Conservation (phyloP, 306 rosid genomes). For the Rubus idaeus region DNA sequence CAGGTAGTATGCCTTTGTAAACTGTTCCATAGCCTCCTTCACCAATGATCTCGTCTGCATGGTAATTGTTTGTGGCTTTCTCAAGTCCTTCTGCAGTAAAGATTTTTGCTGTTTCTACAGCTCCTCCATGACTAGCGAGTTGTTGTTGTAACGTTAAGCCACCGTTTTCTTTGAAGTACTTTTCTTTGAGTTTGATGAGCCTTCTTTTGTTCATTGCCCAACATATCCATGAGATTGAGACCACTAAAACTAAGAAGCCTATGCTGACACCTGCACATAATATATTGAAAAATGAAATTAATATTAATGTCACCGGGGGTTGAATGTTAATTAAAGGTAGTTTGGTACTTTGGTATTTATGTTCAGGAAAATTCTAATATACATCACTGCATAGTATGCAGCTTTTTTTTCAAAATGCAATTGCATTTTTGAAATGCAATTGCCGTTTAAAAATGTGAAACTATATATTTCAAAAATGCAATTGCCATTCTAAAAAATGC, state of each 20-base stretch:
- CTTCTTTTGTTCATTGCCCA: slow-evolving; percentile 14
- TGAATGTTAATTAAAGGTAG: no score
- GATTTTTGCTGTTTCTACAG: not conserved
- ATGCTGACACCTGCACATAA: not conserved
- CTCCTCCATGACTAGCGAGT: not conserved
- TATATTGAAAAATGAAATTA: no score
- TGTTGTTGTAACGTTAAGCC: slow-evolving; percentile 1
- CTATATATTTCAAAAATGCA: no score
- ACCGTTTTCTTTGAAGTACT: slow-evolving; percentile 26
- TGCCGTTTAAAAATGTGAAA: no score
- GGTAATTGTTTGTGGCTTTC: slow-evolving; percentile 15
- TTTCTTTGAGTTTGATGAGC: slow-evolving; percentile 6
- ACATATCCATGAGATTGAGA: not conserved
- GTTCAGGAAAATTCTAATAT: no score
- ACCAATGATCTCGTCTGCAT: slow-evolving; percentile 5
- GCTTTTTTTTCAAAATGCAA: no score
- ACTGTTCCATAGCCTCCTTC: slow-evolving; percentile 19
- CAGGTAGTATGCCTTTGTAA: slow-evolving; percentile 1
- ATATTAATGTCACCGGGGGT: no score
- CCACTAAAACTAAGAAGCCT: not conserved
- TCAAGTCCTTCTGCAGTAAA: slow-evolving; percentile 8
- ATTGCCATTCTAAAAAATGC: no score
- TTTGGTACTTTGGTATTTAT: no score
- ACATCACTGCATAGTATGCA: no score
- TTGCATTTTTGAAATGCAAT: no score